A percentile compares a stretch with the other conserved stretches of the same genome.
Evolutionary conservation across 495 filamentous ascomycete genomes (phyloP).

Genomic region (Hypoxylon fuscum): DNA sequence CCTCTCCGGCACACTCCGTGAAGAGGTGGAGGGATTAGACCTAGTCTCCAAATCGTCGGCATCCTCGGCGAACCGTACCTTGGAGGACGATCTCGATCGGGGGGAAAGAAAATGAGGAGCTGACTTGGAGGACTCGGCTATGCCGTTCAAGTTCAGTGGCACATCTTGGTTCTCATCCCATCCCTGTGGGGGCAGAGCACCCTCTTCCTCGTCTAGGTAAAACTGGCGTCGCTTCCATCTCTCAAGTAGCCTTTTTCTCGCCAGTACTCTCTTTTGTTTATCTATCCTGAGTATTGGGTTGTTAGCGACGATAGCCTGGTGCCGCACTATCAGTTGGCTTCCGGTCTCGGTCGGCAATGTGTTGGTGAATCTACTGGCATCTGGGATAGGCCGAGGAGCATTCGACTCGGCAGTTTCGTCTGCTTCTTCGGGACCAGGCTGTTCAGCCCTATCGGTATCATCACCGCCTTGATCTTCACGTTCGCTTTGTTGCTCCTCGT

Average conservation of each 20-base stretch:
- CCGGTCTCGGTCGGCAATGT: conserved; percentile 42
- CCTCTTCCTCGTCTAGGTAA: conserved; percentile 84
- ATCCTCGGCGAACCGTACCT: conserved; percentile 84
- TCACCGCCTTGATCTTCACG: conserved; percentile 32
- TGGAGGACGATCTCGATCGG: conserved; percentile 84
- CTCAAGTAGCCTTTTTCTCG: conserved; percentile 67
- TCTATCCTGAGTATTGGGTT: conserved; percentile 29
- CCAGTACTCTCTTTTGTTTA: conserved; percentile 41
- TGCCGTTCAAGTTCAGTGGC: conserved; percentile 50
- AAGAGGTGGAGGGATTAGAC: conserved; percentile 83
- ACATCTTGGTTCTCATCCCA: conserved; percentile 71
- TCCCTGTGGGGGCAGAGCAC: conserved; percentile 67
- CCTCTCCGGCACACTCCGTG: conserved; percentile 79
- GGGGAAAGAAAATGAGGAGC: conserved; percentile 60
- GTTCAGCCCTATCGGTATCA: conserved; percentile 32
- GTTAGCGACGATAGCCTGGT: conserved; percentile 32
- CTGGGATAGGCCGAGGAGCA: conserved; percentile 27
- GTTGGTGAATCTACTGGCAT: conserved; percentile 42
- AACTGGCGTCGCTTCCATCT: conserved; percentile 78
- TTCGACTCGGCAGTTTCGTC: conserved; percentile 6
- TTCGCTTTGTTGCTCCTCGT: too few species aligned
- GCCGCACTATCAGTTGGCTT: conserved; percentile 38
- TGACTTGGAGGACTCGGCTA: conserved; percentile 52
- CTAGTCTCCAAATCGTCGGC: conserved; percentile 74
- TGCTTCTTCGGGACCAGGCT: conserved; percentile 7